Conservation (phyloP, 129 eudicot species). For the Flaveria ramosissima region DNA sequence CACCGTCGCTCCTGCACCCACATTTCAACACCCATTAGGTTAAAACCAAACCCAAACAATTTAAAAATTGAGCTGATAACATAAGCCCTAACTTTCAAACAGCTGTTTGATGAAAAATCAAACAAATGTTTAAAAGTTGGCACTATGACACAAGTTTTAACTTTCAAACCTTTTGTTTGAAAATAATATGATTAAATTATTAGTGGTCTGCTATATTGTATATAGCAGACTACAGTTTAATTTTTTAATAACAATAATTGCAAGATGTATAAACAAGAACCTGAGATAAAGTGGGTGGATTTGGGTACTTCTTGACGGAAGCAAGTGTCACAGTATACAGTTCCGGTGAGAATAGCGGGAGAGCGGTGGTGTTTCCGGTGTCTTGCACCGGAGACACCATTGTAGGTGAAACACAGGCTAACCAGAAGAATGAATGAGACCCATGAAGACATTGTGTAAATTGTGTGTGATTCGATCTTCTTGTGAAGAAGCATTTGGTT, state of each 20-base stretch:
- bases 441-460: slow-evolving; percentile 48
- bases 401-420: slow-evolving; percentile 34
- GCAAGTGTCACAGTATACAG: slow-evolving; percentile 89
- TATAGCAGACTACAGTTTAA: too few relatives aligned
- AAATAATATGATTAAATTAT: too few relatives aligned
- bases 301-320: slow-evolving; percentile 49
- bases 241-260: neutral
- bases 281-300: slow-evolving; percentile 74
- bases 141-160: too few relatives aligned
- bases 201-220: too few relatives aligned
- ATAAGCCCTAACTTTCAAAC: too few relatives aligned
- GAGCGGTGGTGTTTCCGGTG: slow-evolving; percentile 42
- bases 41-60: too few relatives aligned
- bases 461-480: slow-evolving; percentile 21
- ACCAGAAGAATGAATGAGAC: slow-evolving; percentile 42
- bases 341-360: slow-evolving; percentile 65
- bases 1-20: slow-evolving; percentile 69
- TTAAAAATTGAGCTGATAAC: too few relatives aligned
- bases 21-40: neutral
- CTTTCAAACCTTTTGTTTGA: too few relatives aligned
- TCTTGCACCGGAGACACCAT: slow-evolving; percentile 34
- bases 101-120: too few relatives aligned
- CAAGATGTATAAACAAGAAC: slow-evolving; percentile 28
- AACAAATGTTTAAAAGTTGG: too few relatives aligned
- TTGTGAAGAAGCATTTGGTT: neutral